phyloP scores from a whole-genome alignment of 23 red algal species.

The Gracilariopsis chorda region DNA sequence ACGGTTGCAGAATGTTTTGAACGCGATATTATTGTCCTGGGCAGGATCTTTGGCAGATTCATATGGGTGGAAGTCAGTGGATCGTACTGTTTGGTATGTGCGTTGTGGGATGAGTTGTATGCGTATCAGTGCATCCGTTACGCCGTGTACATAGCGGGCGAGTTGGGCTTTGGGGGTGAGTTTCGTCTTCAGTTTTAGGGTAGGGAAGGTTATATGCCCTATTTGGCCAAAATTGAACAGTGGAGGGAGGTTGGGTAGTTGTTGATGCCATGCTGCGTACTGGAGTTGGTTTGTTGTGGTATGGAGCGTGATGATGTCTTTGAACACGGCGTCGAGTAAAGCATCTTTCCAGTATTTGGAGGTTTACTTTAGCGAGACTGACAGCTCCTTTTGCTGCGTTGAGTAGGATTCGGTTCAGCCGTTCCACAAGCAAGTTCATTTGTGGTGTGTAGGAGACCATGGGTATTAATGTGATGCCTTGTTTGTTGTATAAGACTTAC shows the following conservation, averaged over 20 bases:
- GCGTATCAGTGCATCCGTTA: no score
- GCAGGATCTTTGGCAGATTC: neutral
- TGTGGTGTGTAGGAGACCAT: neutral
- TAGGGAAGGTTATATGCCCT: no score
- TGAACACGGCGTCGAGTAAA: neutral
- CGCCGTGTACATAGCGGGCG: no score
- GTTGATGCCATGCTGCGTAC: neutral
- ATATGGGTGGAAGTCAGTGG: neutral
- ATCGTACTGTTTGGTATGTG: neutral
- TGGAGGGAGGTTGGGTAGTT: no score
- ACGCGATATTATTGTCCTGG: neutral
- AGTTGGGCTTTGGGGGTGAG: no score
- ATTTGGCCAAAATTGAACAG: no score
- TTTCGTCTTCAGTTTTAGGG: no score
- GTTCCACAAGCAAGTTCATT: neutral
- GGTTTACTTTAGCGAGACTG: neutral
- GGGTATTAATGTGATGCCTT: neutral
- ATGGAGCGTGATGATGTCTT: neutral
- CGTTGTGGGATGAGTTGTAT: no score
- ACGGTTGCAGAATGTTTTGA: no score
- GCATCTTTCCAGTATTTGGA: conserved; percentile 12
- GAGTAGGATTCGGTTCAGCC: neutral
- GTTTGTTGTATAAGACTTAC: no score
- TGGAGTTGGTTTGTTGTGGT: neutral
- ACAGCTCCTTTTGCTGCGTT: neutral